A percentile compares a stretch with the other conserved stretches of the same genome.
Conservation (phyloP, 106 monocot genomes). For the Phalaenopsis equestris region DNA sequence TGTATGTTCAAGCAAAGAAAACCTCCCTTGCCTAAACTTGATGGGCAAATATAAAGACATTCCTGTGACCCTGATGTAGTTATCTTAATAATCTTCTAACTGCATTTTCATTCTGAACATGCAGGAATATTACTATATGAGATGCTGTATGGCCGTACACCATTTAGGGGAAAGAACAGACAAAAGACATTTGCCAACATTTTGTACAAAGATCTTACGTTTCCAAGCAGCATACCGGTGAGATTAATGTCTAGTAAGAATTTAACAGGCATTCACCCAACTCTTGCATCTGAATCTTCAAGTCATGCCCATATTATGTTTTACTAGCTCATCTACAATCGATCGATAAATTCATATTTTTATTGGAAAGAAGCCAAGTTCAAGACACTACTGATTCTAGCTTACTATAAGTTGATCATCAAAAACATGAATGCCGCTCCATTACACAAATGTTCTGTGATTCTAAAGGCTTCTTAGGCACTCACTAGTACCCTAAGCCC, state of each 20-base stretch:
- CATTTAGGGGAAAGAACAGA: slow-evolving; percentile 89
- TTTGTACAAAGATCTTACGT: slow-evolving; percentile 87
- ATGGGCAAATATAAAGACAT: background rate
- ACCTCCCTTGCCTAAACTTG: background rate
- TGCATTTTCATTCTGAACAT: slow-evolving; percentile 3
- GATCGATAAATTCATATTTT: no score
- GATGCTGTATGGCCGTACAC: slow-evolving; percentile 96
- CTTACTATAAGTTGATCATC: no score
- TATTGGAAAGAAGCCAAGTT: no score
- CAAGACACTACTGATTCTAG: no score
- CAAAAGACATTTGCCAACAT: slow-evolving; percentile 92
- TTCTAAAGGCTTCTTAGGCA: no score
- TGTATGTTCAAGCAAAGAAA: background rate
- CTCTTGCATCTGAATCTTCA: no score
- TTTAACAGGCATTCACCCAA: background rate
- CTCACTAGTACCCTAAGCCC: no score
- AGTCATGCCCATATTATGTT: no score
- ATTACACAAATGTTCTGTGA: no score
- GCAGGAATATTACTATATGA: slow-evolving; percentile 96
- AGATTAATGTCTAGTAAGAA: slow-evolving; percentile 7
- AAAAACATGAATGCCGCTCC: background rate
- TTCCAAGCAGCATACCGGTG: slow-evolving; percentile 94
- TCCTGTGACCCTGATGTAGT: background rate
- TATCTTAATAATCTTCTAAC: background rate
- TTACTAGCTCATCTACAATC: no score